Conservation (phyloP, 352 stramenopile species). For the Thraustochytrium striatum region DNA sequence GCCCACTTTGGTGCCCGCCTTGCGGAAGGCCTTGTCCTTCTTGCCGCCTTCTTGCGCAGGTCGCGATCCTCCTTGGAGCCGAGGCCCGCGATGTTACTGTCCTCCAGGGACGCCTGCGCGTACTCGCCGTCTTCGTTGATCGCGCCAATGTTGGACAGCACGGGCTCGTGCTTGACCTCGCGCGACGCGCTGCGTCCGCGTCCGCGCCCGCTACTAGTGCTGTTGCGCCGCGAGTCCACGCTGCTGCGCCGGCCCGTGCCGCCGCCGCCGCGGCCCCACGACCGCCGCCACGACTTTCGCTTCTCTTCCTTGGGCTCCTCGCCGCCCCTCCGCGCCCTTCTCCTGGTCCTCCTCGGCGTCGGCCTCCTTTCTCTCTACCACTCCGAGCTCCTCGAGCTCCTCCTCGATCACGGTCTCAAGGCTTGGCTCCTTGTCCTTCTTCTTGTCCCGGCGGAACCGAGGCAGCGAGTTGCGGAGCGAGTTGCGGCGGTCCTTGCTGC, state of each 20-base stretch:
- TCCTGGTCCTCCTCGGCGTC: neutral
- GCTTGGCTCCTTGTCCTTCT: too few relatives aligned
- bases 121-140: neutral
- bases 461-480: too few relatives aligned
- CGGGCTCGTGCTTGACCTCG: neutral
- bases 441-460: too few relatives aligned
- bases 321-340: neutral
- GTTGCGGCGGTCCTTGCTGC: too few relatives aligned
- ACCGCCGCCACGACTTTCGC: neutral
- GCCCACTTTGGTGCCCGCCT: slow-evolving; percentile 52
- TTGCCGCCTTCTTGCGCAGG: neutral
- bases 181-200: neutral
- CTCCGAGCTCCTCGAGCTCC: too few relatives aligned
- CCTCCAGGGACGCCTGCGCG: slow-evolving; percentile 28
- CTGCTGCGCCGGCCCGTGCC: neutral
- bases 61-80: slow-evolving; percentile 35
- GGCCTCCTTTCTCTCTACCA: too few relatives aligned
- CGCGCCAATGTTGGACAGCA: neutral
- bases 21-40: neutral
- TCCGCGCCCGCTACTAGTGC: neutral
- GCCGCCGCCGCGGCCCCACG: neutral
- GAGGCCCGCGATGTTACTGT: slow-evolving; percentile 46
- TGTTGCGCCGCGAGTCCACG: neutral
- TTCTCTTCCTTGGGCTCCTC: slow-evolving; percentile 7
- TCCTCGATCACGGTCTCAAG: too few relatives aligned